Conservation (phyloP, 2,329 filamentous ascomycete species). For the Cordyceps farinosa region DNA sequence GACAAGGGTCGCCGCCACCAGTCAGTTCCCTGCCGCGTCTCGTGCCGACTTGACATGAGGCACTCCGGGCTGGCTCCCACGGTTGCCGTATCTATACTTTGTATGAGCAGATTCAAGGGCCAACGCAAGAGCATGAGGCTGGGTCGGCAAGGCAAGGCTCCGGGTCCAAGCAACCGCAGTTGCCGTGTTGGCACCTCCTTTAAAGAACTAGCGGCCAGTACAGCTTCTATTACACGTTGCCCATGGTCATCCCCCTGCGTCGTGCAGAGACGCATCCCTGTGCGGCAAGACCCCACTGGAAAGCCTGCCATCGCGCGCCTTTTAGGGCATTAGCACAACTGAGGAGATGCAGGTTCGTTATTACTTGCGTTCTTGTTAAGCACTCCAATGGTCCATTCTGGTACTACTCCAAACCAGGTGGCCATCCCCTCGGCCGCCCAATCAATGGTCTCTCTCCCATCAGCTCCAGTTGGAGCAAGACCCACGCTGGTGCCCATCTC, state of each 20-base stretch:
- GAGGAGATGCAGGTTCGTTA: conserved; percentile 11
- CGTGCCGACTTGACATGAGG: neutral
- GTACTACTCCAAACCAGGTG: conserved; percentile 5
- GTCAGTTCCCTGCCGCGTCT: neutral
- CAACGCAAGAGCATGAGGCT: too few relatives aligned
- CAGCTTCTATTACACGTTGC: conserved; percentile 5
- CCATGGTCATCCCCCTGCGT: conserved; percentile 5
- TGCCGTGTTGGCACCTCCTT: neutral
- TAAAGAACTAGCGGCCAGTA: neutral
- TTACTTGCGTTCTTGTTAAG: conserved; percentile 6
- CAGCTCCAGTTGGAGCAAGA: conserved; percentile 5
- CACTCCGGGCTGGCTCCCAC: neutral
- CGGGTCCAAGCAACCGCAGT: neutral
- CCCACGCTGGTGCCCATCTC: conserved; percentile 6
- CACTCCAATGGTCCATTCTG: neutral
- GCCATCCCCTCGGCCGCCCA: conserved; percentile 7
- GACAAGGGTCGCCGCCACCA: too few relatives aligned
- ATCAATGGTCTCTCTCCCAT: conserved; percentile 6
- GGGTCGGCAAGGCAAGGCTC: neutral
- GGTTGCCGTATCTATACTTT: too few relatives aligned
- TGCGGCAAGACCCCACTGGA: conserved; percentile 3
- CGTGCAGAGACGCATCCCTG: neutral
- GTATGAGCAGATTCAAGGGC: neutral
- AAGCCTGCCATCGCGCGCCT: conserved; percentile 2
- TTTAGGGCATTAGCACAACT: neutral